Evolutionary conservation across 805 yeast genomes (phyloP).

Genomic region (Candida boidinii): DNA sequence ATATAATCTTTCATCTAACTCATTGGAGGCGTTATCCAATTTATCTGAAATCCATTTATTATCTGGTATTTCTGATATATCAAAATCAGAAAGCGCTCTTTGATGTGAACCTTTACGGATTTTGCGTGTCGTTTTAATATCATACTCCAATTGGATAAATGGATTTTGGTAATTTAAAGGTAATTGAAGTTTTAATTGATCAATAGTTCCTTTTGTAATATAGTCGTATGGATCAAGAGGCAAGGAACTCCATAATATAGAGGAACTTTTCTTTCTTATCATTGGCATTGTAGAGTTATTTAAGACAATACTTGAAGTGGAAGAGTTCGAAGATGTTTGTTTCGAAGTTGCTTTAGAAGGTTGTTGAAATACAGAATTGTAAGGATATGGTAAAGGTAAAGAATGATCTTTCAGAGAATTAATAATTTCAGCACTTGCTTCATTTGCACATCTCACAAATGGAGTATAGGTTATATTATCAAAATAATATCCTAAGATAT

Average conservation of each 20-base stretch:
- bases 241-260: slow-evolving; percentile 20
- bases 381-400: slow-evolving; percentile 20
- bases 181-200: slow-evolving; percentile 14
- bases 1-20: slow-evolving; percentile 10
- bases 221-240: slow-evolving; percentile 28
- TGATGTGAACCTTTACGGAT: background rate
- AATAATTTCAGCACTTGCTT: slow-evolving; percentile 14
- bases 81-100: too few species aligned
- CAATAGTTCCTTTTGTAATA: slow-evolving; percentile 20
- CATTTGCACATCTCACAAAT: slow-evolving; percentile 32
- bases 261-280: slow-evolving; percentile 18
- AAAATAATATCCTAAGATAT: slow-evolving; percentile 46
- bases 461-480: slow-evolving; percentile 60
- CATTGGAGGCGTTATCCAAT: slow-evolving; percentile 3
- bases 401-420: slow-evolving; percentile 9
- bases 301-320: slow-evolving; percentile 3
- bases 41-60: slow-evolving; percentile 9
- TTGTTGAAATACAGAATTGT: slow-evolving; percentile 11
- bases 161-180: slow-evolving; percentile 12
- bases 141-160: slow-evolving; percentile 12
- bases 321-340: slow-evolving; percentile 2
- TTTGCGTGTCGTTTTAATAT: background rate
- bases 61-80: background rate
- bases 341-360: too few species aligned
- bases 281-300: slow-evolving; percentile 5